Conservation (phyloP, 208 protist species). For the Leishmania braziliensis region DNA sequence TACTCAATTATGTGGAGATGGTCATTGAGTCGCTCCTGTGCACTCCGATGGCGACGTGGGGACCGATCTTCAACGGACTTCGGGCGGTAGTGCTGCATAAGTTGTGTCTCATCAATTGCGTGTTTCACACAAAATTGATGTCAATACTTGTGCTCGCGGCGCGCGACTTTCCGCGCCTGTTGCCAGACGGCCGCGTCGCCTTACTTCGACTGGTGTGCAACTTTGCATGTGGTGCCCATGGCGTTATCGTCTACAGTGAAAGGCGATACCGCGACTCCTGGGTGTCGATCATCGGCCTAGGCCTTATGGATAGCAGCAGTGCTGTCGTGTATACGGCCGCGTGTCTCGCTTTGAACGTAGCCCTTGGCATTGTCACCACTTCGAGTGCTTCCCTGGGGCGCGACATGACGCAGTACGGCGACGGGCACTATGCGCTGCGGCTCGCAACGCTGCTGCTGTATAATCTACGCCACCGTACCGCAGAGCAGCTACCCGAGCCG, state of each 20-base stretch:
- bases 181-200: conserved; percentile 55
- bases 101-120: conserved; percentile 36
- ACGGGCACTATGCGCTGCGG: conserved; percentile 30
- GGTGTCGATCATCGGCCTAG: conserved; percentile 65
- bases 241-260: conserved; percentile 55
- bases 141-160: conserved; percentile 43
- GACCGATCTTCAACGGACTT: conserved; percentile 69
- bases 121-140: conserved; percentile 57
- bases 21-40: conserved; percentile 43
- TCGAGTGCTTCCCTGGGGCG: conserved; percentile 36
- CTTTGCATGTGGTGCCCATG: conserved; percentile 49
- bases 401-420: conserved; percentile 24
- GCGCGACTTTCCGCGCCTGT: conserved; percentile 62
- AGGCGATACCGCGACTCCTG: conserved; percentile 42
- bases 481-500: conserved; percentile 52
- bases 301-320: conserved; percentile 51
- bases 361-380: conserved; percentile 43
- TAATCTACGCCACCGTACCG: conserved; percentile 42
- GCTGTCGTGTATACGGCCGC: conserved; percentile 76
- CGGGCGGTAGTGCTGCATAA: conserved; percentile 78
- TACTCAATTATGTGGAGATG: conserved; percentile 53
- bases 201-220: conserved; percentile 83
- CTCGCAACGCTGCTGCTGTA: conserved; percentile 72
- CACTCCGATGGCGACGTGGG: conserved; percentile 57
- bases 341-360: conserved; percentile 71